Evolutionary conservation across 202 grass and related monocot species (phyloP), one percentile per base, ranked within the genome.

Genomic region (Digitaria exilis): DNA sequence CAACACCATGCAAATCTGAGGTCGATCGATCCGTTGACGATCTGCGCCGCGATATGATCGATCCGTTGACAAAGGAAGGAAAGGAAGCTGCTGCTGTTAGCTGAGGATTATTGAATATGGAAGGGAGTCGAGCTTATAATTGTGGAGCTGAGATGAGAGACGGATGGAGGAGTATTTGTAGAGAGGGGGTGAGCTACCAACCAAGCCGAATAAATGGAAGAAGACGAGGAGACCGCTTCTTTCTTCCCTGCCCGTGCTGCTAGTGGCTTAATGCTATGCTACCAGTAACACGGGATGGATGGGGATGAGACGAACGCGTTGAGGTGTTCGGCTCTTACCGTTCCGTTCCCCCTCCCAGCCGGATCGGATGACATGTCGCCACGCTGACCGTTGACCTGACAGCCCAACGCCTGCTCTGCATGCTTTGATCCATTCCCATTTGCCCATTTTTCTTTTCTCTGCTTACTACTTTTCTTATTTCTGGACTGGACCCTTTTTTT

Each of bases 171-270:
- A 41, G 62, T 84, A 88, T 84, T 80, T 84, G 87, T 80, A 88
- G 65, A 43, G 19, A n/a, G n/a, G 19, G 7, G 18, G 9, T 3
- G 19, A 69, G 24, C 41, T 45, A 62, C 87, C 81, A 61, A 80
- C 69, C 79, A n/a, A 64, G 85, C 79, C 73, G 85, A 51, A 80
- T 51, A 61, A 14, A 80, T 46, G 87, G 87, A 88, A n/a, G n/a
- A n/a, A n/a, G n/a, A n/a, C n/a, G n/a, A n/a, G 10, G 71, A 21
- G 69, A 52, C 71, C 35, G 25, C 60, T 39, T 73, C 32, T n/a
- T n/a, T n/a, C n/a, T n/a, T n/a, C n/a, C 32, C 11, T 26, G 19
- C 4, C 32, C 42, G 55, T 13, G 10, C 9, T 24, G 52, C 52
- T 48, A n/a, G n/a, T n/a, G n/a, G 13, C 37, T 39, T 39, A 39